Conservation (phyloP, 495 filamentous ascomycete genomes). For the Thozetella sp. region DNA sequence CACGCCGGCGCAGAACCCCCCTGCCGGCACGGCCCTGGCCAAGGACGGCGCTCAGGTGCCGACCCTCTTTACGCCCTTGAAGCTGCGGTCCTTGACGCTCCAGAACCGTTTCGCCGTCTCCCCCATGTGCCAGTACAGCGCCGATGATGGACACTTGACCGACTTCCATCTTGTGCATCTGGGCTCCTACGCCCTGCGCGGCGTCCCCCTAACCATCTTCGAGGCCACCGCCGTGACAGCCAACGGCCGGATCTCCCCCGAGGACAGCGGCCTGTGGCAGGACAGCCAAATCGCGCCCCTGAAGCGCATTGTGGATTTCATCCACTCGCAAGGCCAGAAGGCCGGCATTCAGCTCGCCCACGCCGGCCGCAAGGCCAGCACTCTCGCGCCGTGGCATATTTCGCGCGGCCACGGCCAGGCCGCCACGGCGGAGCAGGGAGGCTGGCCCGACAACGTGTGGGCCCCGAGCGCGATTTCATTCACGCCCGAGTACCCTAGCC, state of each 20-base stretch:
- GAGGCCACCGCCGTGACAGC: slow-evolving; percentile 70
- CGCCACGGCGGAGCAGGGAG: slow-evolving; percentile 50
- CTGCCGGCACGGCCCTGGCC: slow-evolving; percentile 53
- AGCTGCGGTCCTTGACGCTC: slow-evolving; percentile 65
- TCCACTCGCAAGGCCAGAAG: slow-evolving; percentile 66
- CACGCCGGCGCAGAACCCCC: slow-evolving; percentile 58
- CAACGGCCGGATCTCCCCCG: slow-evolving; percentile 72
- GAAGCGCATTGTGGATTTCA: slow-evolving; percentile 60
- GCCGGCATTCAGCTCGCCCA: slow-evolving; percentile 75
- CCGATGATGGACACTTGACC: slow-evolving; percentile 67
- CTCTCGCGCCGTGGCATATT: slow-evolving; percentile 58
- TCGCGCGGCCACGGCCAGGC: slow-evolving; percentile 25
- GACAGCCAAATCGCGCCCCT: slow-evolving; percentile 68
- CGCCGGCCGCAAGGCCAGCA: slow-evolving; percentile 74
- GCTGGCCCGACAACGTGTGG: slow-evolving; percentile 70
- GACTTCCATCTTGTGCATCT: slow-evolving; percentile 71
- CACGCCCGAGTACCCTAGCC: slow-evolving; percentile 44
- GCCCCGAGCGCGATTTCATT: slow-evolving; percentile 46
- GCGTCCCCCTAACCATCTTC: slow-evolving; percentile 64
- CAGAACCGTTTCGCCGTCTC: slow-evolving; percentile 69
- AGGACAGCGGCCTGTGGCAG: slow-evolving; percentile 71
- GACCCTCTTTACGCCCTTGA: slow-evolving; percentile 66
- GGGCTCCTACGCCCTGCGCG: slow-evolving; percentile 63
- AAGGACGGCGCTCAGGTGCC: slow-evolving; percentile 46
- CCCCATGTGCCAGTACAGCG: slow-evolving; percentile 73